phyloP scores from a whole-genome alignment of 2,329 filamentous ascomycete genomes.

The Stenocarpella maydis region DNA sequence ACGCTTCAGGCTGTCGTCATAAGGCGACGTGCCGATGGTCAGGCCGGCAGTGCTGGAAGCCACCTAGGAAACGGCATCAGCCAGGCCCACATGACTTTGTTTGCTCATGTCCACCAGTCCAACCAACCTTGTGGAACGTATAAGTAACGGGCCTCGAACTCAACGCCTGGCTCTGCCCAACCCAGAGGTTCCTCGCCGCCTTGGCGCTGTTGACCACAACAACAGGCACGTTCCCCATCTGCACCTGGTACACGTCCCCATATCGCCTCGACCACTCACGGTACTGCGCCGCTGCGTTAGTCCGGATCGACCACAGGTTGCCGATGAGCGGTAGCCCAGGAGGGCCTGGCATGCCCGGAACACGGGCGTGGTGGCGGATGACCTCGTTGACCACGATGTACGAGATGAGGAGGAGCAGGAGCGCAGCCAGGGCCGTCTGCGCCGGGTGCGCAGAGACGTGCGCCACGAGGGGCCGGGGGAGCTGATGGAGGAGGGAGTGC shows the following conservation, averaged over 20 bases:
- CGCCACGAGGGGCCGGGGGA: not conserved
- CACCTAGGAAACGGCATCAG: conserved; percentile 2
- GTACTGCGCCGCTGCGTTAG: conserved; percentile 65
- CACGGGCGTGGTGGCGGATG: conserved; percentile 53
- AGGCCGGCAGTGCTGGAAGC: conserved; percentile 49
- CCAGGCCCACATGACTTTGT: not conserved
- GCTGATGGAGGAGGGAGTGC: conserved; percentile 1
- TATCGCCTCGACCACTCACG: conserved; percentile 41
- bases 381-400: conserved; percentile 60
- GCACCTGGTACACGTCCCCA: conserved; percentile 46
- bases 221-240: conserved; percentile 59
- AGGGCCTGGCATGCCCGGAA: conserved; percentile 57
- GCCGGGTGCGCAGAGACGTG: not conserved
- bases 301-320: conserved; percentile 62
- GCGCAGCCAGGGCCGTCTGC: conserved; percentile 1
- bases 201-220: conserved; percentile 74
- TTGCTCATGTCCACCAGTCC: not conserved
- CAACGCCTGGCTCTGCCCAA: conserved; percentile 70
- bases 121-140: conserved; percentile 60
- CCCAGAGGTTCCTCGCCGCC: conserved; percentile 70
- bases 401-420: conserved; percentile 44
- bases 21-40: conserved; percentile 71
- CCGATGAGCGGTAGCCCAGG: conserved; percentile 61
- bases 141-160: conserved; percentile 72
- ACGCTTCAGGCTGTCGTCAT: conserved; percentile 73